A percentile compares a stretch with the other conserved stretches of the same genome.
Evolutionary conservation across 2,329 filamentous ascomycete species (phyloP).

Genomic region (Cladophialophora psammophila): DNA sequence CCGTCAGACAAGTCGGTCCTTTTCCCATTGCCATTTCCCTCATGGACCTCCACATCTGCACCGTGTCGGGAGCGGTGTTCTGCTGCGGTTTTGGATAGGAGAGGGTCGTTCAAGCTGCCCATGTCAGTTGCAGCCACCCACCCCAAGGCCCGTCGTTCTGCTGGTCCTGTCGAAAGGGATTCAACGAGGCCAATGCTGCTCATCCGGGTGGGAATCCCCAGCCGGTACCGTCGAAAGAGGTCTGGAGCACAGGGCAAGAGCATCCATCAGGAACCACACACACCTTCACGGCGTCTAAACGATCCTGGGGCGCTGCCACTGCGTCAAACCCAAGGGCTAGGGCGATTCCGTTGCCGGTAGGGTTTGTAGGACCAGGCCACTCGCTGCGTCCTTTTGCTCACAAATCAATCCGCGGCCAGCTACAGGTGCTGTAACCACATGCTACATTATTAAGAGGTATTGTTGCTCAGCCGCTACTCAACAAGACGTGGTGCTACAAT

Average conservation of each 20-base stretch:
- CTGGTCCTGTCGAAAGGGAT: conserved; percentile 23
- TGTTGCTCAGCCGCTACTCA: conserved; percentile 24
- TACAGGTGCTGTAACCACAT: conserved; percentile 26
- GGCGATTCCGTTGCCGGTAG: conserved; percentile 1
- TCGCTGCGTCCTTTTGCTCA: conserved; percentile 26
- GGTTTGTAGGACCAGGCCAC: conserved; percentile 18
- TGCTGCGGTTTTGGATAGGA: not conserved
- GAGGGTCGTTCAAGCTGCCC: conserved; percentile 7
- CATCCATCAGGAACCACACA: conserved; percentile 3
- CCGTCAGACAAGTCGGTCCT: conserved; percentile 4
- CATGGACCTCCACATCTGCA: not conserved
- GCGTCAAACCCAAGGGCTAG: conserved; percentile 15
- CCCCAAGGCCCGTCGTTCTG: conserved; percentile 1
- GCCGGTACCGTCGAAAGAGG: conserved; percentile 13
- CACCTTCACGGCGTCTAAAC: conserved; percentile 12
- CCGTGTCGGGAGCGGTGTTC: not conserved
- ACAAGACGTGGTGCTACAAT: conserved; percentile 30
- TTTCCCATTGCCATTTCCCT: not conserved
- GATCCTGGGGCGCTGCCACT: conserved; percentile 10
- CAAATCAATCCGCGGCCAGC: conserved; percentile 32
- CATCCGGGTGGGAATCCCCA: conserved; percentile 5
- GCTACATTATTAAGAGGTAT: conserved; percentile 24
- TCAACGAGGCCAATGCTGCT: conserved; percentile 14
- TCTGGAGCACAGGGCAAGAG: conserved; percentile 20
- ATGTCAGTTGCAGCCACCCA: conserved; percentile 25